These are phyloP conservation scores for Aspergillus affinis DNA, from an alignment of 495 filamentous ascomycete genomes.

Conservation along the genomic window DNA sequence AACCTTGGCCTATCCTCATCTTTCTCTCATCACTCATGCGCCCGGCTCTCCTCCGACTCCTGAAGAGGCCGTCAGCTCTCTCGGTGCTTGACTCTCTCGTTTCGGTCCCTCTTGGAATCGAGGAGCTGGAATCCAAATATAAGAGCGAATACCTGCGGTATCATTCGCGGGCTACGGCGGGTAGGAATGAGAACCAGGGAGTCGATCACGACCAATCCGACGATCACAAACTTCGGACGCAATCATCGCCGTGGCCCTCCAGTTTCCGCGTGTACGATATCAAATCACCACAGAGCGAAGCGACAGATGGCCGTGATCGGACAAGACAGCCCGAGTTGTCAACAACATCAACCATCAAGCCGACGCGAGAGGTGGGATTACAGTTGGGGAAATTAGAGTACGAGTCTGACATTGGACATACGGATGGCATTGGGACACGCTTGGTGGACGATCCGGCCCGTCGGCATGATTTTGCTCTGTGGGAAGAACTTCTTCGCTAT, in stretches of 20 bases:
- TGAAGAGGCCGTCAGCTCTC: constrained; percentile 53
- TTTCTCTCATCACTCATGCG: constrained; percentile 42
- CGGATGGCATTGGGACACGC: constrained; percentile 33
- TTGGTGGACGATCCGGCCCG: constrained; percentile 56
- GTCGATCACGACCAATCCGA: constrained; percentile 7
- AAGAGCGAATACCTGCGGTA: constrained; percentile 32
- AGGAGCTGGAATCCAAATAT: constrained; percentile 29
- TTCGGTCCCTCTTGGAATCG: constrained; percentile 38
- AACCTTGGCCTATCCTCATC: constrained; percentile 16
- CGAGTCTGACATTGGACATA: constrained; percentile 54
- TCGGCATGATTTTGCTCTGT: constrained; percentile 55
- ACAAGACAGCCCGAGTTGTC: neutral
- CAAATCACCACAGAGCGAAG: constrained; percentile 13
- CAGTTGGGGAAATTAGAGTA: constrained; percentile 40
- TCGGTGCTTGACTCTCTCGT: constrained; percentile 46
- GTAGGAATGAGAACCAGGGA: constrained; percentile 3
- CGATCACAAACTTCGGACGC: constrained; percentile 1
- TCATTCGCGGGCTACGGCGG: constrained; percentile 22
- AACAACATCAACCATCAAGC: neutral
- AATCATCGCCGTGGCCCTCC: constrained; percentile 17
- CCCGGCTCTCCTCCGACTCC: constrained; percentile 53
- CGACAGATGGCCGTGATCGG: neutral
- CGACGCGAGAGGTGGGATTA: constrained; percentile 20
- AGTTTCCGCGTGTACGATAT: constrained; percentile 37
- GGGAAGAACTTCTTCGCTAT: constrained; percentile 64